These are phyloP conservation scores for Pharnaceum exiguum DNA, from an alignment of 148 eudicot species.

Conservation along the genomic window DNA sequence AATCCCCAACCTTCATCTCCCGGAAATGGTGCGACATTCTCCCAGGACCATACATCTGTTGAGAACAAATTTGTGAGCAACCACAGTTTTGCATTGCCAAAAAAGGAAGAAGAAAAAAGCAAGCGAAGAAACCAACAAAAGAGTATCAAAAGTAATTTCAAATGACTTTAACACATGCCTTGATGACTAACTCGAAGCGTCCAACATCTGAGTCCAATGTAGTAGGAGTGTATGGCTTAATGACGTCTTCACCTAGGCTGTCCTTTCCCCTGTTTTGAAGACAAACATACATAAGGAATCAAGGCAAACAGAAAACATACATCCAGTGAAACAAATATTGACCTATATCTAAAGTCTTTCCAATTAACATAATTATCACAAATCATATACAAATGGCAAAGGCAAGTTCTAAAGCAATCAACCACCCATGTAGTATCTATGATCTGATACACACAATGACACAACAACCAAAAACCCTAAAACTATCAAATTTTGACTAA, in stretches of 20 bases:
- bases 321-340: too few relatives aligned
- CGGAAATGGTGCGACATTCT: conserved; percentile 97
- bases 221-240: conserved; percentile 91
- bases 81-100: background rate
- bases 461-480: too few relatives aligned
- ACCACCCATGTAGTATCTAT: too few relatives aligned
- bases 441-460: too few relatives aligned
- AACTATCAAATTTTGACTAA: too few relatives aligned
- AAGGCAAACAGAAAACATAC: too few relatives aligned
- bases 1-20: conserved; percentile 79
- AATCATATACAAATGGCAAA: too few relatives aligned
- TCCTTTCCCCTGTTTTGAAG: conserved; percentile 64
- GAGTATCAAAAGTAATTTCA: background rate
- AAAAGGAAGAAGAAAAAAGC: background rate
- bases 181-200: conserved; percentile 75
- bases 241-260: conserved; percentile 86
- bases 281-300: background rate
- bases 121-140: background rate
- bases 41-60: conserved; percentile 95
- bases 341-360: too few relatives aligned
- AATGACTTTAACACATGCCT: conserved; percentile 36
- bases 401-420: too few relatives aligned
- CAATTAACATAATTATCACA: too few relatives aligned
- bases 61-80: background rate
- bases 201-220: conserved; percentile 94